These are phyloP conservation scores for Rhipidocladum racemiflorum DNA, from an alignment of 176 grass and related monocot genomes.

Conservation along the genomic window DNA sequence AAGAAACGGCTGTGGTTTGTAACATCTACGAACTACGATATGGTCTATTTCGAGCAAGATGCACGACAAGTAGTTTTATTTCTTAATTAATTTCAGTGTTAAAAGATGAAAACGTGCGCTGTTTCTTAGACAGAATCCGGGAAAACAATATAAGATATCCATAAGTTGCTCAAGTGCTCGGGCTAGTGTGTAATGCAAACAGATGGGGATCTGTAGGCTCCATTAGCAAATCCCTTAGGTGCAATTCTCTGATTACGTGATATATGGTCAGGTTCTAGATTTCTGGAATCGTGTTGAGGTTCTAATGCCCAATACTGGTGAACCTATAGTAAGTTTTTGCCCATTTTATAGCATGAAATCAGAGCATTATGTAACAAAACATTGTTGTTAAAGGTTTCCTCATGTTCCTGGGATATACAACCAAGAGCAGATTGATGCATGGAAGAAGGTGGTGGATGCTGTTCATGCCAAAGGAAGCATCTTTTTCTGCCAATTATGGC, in stretches of 20 bases:
- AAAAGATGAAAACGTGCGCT: neutral
- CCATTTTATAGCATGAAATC: neutral
- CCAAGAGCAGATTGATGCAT: constrained; percentile 73
- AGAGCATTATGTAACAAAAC: neutral
- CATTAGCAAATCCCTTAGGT: neutral
- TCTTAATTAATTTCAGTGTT: neutral
- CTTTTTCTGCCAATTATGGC: constrained; percentile 97
- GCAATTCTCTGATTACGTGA: neutral
- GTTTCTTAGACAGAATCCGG: neutral
- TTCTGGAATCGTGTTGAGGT: neutral
- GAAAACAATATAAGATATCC: neutral
- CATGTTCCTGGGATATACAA: constrained; percentile 90
- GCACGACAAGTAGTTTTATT: neutral
- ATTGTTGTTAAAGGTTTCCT: constrained; percentile 67
- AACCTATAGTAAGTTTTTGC: constrained; percentile 3
- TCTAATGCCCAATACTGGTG: neutral
- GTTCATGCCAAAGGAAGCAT: constrained; percentile 92
- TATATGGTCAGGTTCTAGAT: neutral
- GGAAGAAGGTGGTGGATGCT: constrained; percentile 90
- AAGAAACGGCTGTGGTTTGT: neutral
- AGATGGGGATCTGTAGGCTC: neutral
- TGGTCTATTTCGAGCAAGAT: neutral
- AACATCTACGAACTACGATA: neutral
- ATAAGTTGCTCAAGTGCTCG: neutral
- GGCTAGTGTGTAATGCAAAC: neutral